Evolutionary conservation across 2,329 filamentous ascomycete species (phyloP).

Genomic region (Ophiocordyceps australis): DNA sequence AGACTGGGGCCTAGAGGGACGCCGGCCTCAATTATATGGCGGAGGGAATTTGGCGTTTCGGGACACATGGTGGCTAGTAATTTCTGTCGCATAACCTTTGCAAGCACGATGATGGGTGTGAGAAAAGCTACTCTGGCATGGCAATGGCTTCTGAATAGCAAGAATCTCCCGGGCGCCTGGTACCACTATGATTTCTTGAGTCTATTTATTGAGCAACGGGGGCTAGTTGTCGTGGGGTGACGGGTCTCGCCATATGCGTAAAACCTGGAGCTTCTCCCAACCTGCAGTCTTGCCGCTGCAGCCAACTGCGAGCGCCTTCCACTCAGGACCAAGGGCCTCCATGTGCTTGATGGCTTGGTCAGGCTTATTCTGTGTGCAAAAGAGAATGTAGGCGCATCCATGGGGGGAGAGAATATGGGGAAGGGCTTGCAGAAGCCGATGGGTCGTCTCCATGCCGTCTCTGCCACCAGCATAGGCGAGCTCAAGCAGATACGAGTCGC

Average conservation of each 20-base stretch:
- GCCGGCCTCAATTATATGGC: no score
- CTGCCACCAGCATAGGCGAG: constrained; percentile 77
- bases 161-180: constrained; percentile 1
- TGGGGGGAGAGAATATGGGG: constrained; percentile 41
- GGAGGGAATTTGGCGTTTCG: not conserved
- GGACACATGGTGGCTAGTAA: no score
- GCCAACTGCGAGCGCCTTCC: constrained; percentile 63
- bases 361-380: constrained; percentile 84
- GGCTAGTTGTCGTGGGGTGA: constrained; percentile 1
- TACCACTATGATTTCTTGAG: not conserved
- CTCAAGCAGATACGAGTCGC: constrained; percentile 67
- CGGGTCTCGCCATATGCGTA: constrained; percentile 64
- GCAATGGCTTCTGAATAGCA: constrained; percentile 1
- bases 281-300: constrained; percentile 74
- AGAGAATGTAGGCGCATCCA: constrained; percentile 75
- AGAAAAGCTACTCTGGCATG: no score
- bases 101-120: no score
- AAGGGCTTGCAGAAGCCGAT: constrained; percentile 54
- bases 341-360: constrained; percentile 51
- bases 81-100: no score
- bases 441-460: constrained; percentile 89
- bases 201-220: no score
- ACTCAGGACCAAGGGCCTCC: constrained; percentile 29
- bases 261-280: constrained; percentile 84
- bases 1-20: no score